Evolutionary conservation across 2,329 filamentous ascomycete genomes (phyloP).

Genomic region (Pseudogymnoascus pannorum): DNA sequence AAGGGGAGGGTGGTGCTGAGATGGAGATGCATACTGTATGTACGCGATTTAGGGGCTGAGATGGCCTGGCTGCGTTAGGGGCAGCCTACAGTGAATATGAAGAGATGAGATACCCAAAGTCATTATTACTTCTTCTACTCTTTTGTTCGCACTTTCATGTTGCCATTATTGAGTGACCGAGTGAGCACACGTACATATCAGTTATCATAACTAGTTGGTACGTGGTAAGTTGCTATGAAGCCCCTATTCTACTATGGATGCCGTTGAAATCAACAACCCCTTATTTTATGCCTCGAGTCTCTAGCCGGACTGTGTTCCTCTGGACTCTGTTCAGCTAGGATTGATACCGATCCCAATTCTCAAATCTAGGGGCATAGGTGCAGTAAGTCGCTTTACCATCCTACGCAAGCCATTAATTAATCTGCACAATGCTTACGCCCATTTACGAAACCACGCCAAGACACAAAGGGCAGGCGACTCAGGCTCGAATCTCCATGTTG

Average conservation of each 20-base stretch:
- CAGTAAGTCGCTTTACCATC: too few species aligned
- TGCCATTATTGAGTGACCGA: too few species aligned
- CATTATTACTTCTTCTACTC: background rate
- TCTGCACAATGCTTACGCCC: too few species aligned
- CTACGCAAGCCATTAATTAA: too few species aligned
- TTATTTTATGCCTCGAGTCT: background rate
- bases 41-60: background rate
- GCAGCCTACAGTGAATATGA: background rate
- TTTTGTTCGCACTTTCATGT: background rate
- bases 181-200: background rate
- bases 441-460: too few species aligned
- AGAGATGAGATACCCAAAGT: background rate
- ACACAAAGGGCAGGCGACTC: too few species aligned
- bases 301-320: too few species aligned
- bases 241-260: background rate
- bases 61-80: background rate
- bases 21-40: background rate
- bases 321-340: too few species aligned
- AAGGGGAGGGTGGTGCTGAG: background rate
- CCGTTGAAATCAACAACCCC: background rate
- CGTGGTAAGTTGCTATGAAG: background rate
- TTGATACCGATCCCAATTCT: too few species aligned
- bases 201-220: background rate
- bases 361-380: too few species aligned
- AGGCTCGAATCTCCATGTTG: too few species aligned